Evolutionary conservation across 495 filamentous ascomycete species (phyloP).

Genomic region (Aspergillus sparsus): DNA sequence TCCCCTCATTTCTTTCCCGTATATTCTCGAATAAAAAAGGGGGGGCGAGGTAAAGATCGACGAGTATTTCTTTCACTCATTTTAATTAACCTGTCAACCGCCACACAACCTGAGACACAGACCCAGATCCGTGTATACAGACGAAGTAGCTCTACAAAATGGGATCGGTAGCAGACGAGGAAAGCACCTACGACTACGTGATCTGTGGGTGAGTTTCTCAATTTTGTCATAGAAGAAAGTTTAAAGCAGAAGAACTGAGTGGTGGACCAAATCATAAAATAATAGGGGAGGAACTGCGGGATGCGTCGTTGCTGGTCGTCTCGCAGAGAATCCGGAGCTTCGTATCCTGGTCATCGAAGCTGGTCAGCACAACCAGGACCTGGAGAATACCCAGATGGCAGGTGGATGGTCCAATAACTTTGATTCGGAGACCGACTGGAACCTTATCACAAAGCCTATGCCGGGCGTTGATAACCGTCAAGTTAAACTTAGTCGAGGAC

Average conservation of each 20-base stretch:
- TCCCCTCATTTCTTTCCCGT: too few species aligned
- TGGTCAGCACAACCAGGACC: slow-evolving; percentile 43
- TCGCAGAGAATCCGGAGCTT: slow-evolving; percentile 57
- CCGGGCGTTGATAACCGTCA: slow-evolving; percentile 54
- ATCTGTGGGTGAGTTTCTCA: slow-evolving; percentile 34
- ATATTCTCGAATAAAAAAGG: neutral
- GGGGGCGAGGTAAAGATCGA: neutral
- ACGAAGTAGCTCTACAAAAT: neutral
- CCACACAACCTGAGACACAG: neutral
- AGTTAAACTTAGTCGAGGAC: slow-evolving; percentile 60
- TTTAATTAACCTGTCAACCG: neutral
- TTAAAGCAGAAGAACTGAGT: neutral
- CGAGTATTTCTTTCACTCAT: neutral
- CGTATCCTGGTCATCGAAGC: slow-evolving; percentile 60
- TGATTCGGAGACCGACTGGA: slow-evolving; percentile 56
- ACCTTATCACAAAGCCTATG: slow-evolving; percentile 57
- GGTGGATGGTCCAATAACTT: slow-evolving; percentile 50
- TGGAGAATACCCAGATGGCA: slow-evolving; percentile 52
- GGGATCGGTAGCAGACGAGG: slow-evolving; percentile 10
- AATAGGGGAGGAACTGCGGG: slow-evolving; percentile 61
- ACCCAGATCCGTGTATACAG: neutral
- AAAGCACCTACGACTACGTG: slow-evolving; percentile 36
- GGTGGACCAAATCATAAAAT: too few species aligned
- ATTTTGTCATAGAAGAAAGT: neutral
- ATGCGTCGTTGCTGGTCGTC: slow-evolving; percentile 59